Evolutionary conservation across 495 filamentous ascomycete genomes (phyloP), one percentile per base, ranked within the genome.

Genomic region (Cetradonia linearis): DNA sequence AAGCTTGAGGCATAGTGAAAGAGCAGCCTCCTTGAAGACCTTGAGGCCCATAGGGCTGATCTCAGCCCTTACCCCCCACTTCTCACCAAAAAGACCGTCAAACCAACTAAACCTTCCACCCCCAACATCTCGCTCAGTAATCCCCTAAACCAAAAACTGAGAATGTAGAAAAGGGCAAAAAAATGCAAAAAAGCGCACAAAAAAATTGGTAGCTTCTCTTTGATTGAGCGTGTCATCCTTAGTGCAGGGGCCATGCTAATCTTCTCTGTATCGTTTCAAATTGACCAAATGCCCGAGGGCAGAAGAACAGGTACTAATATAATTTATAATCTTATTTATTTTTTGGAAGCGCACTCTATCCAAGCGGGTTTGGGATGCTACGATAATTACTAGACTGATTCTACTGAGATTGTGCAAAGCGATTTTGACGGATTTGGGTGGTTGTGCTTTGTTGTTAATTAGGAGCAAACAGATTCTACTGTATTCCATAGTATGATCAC

Each of bases 221-320:
- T 91, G 87, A 88, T 90, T 87, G 82, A 90, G 89, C 88, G 89
- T 95, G 88, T 95, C 90, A 94, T 95, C 90, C 90, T 95, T 95
- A 94, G 90, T 95, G 90, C 91, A 96, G 91, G 91, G 91, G 91
- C 91, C 89, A 96, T 95, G 91, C 91, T 95, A 95, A 91, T 91
- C 86, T 90, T 91, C 86, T 91, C 84, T 88, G 81, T 84, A 83
- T 86, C 80, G 80, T 82, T 84, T 79, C 79, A 79, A 85, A 84
- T 86, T 86, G 83, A 86, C 83, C 84, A 86, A 83, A 85, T 87
- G 85, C 83, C 84, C 81, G 42, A 46, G 25, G 42, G 42, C 42
- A 4, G 13, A 9, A 13, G 3, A 0, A 0, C 1, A 25, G 0
- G 9, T 5, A 5, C 9, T 46, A 46, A 25, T 11, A 0, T 13